phyloP scores from a whole-genome alignment of 495 filamentous ascomycete species.

The Aspergillus funiculosus region DNA sequence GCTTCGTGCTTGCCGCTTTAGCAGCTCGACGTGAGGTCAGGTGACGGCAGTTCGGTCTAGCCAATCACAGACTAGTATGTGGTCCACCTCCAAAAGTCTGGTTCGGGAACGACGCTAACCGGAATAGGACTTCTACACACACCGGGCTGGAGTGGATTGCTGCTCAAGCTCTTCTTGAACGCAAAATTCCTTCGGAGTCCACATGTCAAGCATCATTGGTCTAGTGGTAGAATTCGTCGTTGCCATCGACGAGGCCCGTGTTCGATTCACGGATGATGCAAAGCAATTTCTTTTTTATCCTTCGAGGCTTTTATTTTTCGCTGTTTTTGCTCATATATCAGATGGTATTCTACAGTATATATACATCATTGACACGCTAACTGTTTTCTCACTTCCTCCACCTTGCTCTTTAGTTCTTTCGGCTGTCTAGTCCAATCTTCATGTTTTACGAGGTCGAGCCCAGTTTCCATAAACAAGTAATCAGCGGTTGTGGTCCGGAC shows the following conservation, averaged over 20 bases:
- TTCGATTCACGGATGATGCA: slow-evolving; percentile 56
- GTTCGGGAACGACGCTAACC: no score
- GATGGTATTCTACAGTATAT: neutral
- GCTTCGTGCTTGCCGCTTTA: slow-evolving; percentile 15
- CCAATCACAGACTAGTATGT: neutral
- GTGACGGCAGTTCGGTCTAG: neutral
- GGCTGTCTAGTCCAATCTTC: slow-evolving; percentile 41
- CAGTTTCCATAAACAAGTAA: slow-evolving; percentile 33
- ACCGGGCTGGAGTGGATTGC: no score
- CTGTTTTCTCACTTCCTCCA: slow-evolving; percentile 26
- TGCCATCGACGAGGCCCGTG: slow-evolving; percentile 56
- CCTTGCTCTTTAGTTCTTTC: slow-evolving; percentile 34
- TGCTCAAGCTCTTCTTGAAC: no score
- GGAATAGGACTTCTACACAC: no score
- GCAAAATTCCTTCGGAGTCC: no score
- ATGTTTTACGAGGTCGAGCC: slow-evolving; percentile 29
- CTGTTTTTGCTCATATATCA: slow-evolving; percentile 24
- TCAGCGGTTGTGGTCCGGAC: slow-evolving; percentile 36
- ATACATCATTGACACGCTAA: slow-evolving; percentile 16
- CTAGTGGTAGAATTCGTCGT: slow-evolving; percentile 58
- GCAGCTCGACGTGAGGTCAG: neutral
- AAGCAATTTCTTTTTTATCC: slow-evolving; percentile 21
- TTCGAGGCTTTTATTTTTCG: slow-evolving; percentile 7
- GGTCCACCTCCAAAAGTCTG: no score
- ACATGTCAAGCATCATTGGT: slow-evolving; percentile 55